Percentiles rank a stretch among this genome's conserved stretches.
Evolutionary conservation across 164 flowering plant species (phyloP).

Genomic region (Brasenia schreberi): DNA sequence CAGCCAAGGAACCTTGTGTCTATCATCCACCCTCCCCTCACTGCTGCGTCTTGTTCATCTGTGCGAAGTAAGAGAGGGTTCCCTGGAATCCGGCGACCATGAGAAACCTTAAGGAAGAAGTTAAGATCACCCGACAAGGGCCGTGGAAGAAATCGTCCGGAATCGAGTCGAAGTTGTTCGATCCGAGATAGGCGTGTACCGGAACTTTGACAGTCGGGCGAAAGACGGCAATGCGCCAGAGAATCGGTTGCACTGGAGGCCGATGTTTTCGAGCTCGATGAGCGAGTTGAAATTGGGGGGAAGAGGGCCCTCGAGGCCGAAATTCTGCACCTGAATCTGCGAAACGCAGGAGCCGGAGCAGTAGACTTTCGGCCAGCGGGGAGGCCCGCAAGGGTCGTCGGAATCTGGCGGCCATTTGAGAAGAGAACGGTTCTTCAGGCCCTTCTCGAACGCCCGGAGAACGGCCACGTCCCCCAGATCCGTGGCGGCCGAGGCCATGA

Average conservation of each 20-base stretch:
- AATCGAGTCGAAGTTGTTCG: slow-evolving; percentile 53
- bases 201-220: slow-evolving; percentile 42
- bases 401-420: slow-evolving; percentile 55
- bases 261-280: slow-evolving; percentile 38
- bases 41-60: no score
- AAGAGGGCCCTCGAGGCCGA: slow-evolving; percentile 55
- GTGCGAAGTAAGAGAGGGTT: no score
- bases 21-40: no score
- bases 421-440: slow-evolving; percentile 58
- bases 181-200: slow-evolving; percentile 52
- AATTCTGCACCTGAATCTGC: slow-evolving; percentile 52
- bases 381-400: slow-evolving; percentile 62
- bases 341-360: slow-evolving; percentile 43
- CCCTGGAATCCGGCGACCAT: no score
- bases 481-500: slow-evolving; percentile 12
- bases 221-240: slow-evolving; percentile 57
- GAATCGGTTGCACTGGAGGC: slow-evolving; percentile 58
- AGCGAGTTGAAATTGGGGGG: slow-evolving; percentile 61
- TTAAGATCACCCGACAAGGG: no score
- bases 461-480: slow-evolving; percentile 47
- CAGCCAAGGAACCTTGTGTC: no score
- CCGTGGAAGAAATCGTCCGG: slow-evolving; percentile 63
- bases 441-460: slow-evolving; percentile 46
- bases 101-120: no score
- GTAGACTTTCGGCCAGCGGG: slow-evolving; percentile 54